phyloP scores from a whole-genome alignment of 2,329 filamentous ascomycete species.

The Beauveria asiatica region DNA sequence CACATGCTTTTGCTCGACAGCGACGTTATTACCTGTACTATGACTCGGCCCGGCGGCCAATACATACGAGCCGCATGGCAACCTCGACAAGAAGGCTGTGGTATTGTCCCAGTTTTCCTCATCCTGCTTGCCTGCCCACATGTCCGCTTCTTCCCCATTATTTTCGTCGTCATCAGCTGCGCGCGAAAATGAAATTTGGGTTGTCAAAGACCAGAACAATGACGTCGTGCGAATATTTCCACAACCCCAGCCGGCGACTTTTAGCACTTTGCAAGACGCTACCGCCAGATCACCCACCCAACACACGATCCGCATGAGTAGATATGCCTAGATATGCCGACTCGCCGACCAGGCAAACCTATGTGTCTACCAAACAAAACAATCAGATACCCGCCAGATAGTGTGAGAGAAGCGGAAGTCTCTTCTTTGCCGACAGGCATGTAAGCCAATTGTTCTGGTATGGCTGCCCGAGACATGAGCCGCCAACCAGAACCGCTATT shows the following conservation, averaged over 20 bases:
- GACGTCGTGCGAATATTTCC: conserved; percentile 2
- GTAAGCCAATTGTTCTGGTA: conserved; percentile 4
- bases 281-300: conserved; percentile 5
- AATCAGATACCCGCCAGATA: not conserved
- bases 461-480: conserved; percentile 2
- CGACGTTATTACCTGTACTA: not conserved
- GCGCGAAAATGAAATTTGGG: not conserved
- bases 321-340: not conserved
- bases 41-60: not conserved
- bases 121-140: not conserved
- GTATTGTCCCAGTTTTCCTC: not conserved
- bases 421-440: not conserved
- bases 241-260: not conserved
- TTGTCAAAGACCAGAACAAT: not conserved
- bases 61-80: not conserved
- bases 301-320: not conserved
- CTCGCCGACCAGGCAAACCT: not conserved
- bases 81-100: not conserved
- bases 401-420: not conserved
- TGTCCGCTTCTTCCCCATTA: not conserved
- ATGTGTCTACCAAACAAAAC: not conserved
- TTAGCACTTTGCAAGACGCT: not conserved
- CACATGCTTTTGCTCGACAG: not conserved
- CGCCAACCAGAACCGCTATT: not conserved
- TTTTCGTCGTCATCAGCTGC: not conserved